Base-by-base conservation (phyloP, 371 early-diverging fungal species). In the Homolaphlyctis polyrhiza region DNA sequence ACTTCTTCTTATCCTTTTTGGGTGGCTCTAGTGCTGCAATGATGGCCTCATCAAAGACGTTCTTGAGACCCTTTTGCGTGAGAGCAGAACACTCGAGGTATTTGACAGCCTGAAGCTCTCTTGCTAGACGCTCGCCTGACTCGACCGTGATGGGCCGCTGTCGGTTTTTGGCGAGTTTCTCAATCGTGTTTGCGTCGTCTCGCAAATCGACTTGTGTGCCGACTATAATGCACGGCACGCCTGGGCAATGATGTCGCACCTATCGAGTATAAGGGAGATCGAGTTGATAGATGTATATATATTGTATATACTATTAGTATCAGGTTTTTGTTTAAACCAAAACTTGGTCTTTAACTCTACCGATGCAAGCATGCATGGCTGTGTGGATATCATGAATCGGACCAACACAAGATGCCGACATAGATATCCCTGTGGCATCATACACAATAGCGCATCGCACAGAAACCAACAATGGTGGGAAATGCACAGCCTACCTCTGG, bases 21-120 rank as follows among this genome's bases (percentile, higher is more conserved):
- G 95, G 96, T 32, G 97, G 96, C 67, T 94, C 95, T 64, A 97
- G 74, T 34, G 96, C 98, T n/a, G 96, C 98, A 33, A 96, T 93
- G 69, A 97, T 96, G 8, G 97, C 97, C 75, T 97, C 96, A 73
- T 96, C 97, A 84, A 97, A 97, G 32, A 98, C 97, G 71, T 98
- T 96, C 78, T 96, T 95, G 62, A 99, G 79, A 4, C 98, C 90
- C 71, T 89, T 87, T 72, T 95, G 98, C 35, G 96, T 96, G 67
- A 95, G 76, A 29, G 98, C 95, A 58, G 95, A 95, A 71, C 98
- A 98, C 71, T 98, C 98, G 51, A 98, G 90, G 75, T 97, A 98
- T 77, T 94, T 95, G 66, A 95, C 92, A 16, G 97, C 98, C 35
- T 88, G 87, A 52, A 97, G 85, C 67, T 94, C 93, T 65, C 82